Percentiles rank a stretch among this genome's conserved stretches.
Conservation (phyloP, 2,329 filamentous ascomycete genomes). For the Neonectria hederae region DNA sequence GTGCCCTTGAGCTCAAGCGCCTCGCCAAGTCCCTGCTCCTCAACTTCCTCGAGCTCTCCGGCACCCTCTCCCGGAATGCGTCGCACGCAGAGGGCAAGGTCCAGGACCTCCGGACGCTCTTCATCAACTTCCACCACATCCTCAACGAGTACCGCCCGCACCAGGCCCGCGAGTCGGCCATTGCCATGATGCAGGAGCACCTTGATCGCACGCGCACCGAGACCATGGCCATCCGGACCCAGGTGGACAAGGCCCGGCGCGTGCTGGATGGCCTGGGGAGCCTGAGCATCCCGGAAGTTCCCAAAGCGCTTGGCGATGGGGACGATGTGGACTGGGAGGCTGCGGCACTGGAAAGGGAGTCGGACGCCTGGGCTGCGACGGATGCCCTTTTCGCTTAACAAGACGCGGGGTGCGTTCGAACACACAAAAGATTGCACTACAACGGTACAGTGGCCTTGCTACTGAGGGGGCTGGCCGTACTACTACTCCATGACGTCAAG, state of each 20-base stretch:
- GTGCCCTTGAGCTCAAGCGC: conserved; percentile 75
- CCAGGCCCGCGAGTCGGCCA: conserved; percentile 88
- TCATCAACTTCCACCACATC: conserved; percentile 91
- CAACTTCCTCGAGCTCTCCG: conserved; percentile 87
- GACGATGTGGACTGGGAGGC: conserved; percentile 34
- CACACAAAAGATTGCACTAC: neutral
- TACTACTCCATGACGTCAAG: neutral
- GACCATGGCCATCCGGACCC: conserved; percentile 72
- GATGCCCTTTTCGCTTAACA: conserved; percentile 53
- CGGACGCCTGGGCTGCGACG: conserved; percentile 54
- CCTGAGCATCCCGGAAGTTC: conserved; percentile 49
- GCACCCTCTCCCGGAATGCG: conserved; percentile 50
- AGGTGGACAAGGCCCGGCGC: conserved; percentile 76
- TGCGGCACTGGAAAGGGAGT: conserved; percentile 40
- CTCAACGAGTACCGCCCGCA: conserved; percentile 95
- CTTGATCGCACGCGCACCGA: conserved; percentile 77
- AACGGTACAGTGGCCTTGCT: neutral
- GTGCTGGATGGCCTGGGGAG: conserved; percentile 75
- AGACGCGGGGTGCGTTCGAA: neutral
- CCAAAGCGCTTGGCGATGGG: conserved; percentile 23
- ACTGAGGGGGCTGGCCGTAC: neutral
- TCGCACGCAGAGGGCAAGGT: conserved; percentile 74
- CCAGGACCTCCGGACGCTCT: conserved; percentile 79
- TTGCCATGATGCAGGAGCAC: conserved; percentile 87
- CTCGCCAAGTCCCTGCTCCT: conserved; percentile 86